Evolutionary conservation across 2,329 filamentous ascomycete genomes (phyloP).

Genomic region (Dactylellina parvicollis): DNA sequence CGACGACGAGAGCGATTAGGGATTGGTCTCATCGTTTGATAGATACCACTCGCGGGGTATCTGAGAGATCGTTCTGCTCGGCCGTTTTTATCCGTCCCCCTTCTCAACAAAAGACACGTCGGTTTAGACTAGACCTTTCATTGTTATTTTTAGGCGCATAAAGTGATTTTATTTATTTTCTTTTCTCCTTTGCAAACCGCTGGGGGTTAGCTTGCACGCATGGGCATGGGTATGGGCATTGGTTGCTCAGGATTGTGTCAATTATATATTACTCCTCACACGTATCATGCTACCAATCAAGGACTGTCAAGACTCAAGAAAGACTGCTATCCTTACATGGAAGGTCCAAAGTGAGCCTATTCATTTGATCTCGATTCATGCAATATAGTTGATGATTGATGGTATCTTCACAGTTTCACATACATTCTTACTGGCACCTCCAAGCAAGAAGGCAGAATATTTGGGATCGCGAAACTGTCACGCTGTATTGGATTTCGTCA

Average conservation of each 20-base stretch:
- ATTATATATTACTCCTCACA: constrained; percentile 6
- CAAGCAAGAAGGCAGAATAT: background rate
- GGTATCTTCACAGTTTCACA: no score
- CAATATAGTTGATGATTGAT: no score
- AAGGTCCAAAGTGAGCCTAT: no score
- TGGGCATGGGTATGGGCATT: background rate
- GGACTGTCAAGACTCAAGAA: no score
- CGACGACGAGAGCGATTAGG: constrained; percentile 50
- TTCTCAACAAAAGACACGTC: background rate
- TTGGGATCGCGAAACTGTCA: constrained; percentile 20
- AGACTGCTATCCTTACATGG: no score
- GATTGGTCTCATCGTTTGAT: constrained; percentile 4
- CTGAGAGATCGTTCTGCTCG: no score
- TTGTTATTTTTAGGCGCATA: background rate
- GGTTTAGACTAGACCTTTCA: background rate
- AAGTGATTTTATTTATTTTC: background rate
- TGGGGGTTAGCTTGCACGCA: no score
- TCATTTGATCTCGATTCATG: no score
- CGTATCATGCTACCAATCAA: background rate
- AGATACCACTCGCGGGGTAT: no score
- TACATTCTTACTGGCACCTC: no score
- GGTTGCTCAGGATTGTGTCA: background rate
- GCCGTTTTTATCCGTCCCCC: background rate
- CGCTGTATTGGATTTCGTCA: constrained; percentile 49
- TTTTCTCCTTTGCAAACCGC: background rate